A percentile compares a stretch with the other conserved stretches of the same genome.
phyloP scores from a whole-genome alignment of 148 eudicot genomes.

The Diospyros kaki region DNA sequence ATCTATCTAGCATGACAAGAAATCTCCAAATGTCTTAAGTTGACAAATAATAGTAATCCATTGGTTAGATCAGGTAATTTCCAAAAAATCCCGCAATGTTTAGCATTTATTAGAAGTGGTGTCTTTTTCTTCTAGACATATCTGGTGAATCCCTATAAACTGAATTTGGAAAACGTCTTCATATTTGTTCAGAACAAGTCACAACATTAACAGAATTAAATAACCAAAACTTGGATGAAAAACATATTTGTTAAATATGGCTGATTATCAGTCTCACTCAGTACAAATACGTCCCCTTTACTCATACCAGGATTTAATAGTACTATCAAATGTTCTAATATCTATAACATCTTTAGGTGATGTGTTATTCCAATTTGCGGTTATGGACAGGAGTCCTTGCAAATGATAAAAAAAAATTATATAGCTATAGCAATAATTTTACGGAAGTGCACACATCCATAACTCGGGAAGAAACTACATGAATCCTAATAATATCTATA shows the following conservation, averaged over 20 bases:
- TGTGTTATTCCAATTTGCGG: not conserved
- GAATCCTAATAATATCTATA: constrained; percentile 40
- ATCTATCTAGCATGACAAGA: not conserved
- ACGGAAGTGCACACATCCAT: not conserved
- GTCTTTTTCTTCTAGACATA: not conserved
- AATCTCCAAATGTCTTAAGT: not conserved
- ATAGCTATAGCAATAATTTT: not conserved
- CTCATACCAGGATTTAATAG: too few relatives aligned
- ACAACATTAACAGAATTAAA: too few relatives aligned
- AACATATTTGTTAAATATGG: too few relatives aligned
- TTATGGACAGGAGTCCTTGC: not conserved
- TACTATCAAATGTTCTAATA: too few relatives aligned
- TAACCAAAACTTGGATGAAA: too few relatives aligned
- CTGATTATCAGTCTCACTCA: too few relatives aligned
- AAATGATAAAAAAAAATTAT: not conserved
- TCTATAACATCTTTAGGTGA: too few relatives aligned
- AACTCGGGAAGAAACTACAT: constrained; percentile 31
- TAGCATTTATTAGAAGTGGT: not conserved
- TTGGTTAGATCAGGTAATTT: not conserved
- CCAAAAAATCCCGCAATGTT: not conserved
- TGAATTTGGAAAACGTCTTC: not conserved
- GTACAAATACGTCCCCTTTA: too few relatives aligned
- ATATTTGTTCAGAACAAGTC: too few relatives aligned
- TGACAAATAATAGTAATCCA: not conserved
- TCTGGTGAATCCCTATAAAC: not conserved